Evolutionary conservation across 495 filamentous ascomycete genomes (phyloP).

Genomic region (Corynascus novoguineensis): DNA sequence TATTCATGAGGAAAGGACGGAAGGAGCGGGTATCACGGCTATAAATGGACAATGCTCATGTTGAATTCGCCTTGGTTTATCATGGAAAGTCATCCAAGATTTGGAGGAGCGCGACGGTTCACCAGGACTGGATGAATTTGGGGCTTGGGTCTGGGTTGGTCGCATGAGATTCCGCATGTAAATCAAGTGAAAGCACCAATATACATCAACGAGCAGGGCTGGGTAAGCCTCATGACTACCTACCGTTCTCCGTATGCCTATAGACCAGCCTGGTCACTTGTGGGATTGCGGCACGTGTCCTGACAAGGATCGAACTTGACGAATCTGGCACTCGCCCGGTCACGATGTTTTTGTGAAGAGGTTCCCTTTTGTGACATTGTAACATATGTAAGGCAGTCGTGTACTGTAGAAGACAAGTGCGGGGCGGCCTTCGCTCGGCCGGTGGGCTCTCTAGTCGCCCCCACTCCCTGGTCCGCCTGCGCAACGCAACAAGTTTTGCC

Average conservation of each 20-base stretch:
- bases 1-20: not conserved
- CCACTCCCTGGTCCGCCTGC: not conserved
- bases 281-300: too few species aligned
- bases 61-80: not conserved
- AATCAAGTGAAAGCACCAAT: not conserved
- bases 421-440: constrained; percentile 5
- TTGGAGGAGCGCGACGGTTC: not conserved
- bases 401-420: too few species aligned
- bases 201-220: not conserved
- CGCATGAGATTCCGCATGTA: not conserved
- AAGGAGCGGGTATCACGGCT: not conserved
- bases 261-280: not conserved
- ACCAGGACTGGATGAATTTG: not conserved
- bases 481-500: constrained; percentile 23
- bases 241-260: not conserved
- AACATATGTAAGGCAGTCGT: not conserved
- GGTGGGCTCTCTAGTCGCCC: too few species aligned
- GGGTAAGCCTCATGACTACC: not conserved
- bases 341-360: too few species aligned
- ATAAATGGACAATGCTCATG: constrained; percentile 4
- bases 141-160: not conserved
- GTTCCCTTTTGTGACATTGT: not conserved
- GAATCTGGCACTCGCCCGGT: too few species aligned
- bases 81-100: not conserved
- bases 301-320: too few species aligned